These are phyloP conservation scores for Annulohypoxylon truncatum DNA, from an alignment of 2,329 filamentous ascomycete species.

Conservation along the genomic window DNA sequence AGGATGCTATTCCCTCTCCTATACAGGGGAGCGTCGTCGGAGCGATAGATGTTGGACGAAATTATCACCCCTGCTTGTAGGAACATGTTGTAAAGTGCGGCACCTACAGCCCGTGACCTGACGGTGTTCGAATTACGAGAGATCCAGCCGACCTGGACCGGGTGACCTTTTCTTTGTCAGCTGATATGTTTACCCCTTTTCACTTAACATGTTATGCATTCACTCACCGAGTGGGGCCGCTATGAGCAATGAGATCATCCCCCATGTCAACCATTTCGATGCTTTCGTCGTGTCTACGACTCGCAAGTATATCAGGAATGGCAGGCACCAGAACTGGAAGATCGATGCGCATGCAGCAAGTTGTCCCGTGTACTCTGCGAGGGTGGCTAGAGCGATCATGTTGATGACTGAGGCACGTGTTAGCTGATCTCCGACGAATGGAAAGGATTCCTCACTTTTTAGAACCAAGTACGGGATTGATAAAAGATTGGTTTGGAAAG, in stretches of 20 bases:
- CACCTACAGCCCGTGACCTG: conserved; percentile 66
- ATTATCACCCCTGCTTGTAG: conserved; percentile 52
- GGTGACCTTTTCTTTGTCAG: conserved; percentile 40
- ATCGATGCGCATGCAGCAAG: conserved; percentile 62
- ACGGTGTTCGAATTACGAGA: conserved; percentile 69
- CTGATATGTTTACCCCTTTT: background rate
- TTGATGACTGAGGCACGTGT: conserved; percentile 47
- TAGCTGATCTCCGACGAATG: background rate
- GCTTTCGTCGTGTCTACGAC: conserved; percentile 54
- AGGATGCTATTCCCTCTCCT: conserved; percentile 65
- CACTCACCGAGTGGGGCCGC: conserved; percentile 55
- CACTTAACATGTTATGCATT: background rate
- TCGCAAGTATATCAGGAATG: conserved; percentile 65
- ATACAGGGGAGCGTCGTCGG: conserved; percentile 65
- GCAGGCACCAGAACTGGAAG: conserved; percentile 70
- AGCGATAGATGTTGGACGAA: conserved; percentile 60
- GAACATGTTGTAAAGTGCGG: conserved; percentile 66
- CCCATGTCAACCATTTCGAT: conserved; percentile 58
- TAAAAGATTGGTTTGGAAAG: conserved; percentile 66
- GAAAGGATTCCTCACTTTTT: conserved; percentile 50
- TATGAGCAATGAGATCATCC: conserved; percentile 57
- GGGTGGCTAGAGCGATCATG: conserved; percentile 53
- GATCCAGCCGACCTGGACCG: conserved; percentile 47
- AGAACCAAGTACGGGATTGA: conserved; percentile 58
- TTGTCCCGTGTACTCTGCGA: conserved; percentile 60